Evolutionary conservation across 2,329 filamentous ascomycete species (phyloP).

Genomic region (Diaporthe batatas): DNA sequence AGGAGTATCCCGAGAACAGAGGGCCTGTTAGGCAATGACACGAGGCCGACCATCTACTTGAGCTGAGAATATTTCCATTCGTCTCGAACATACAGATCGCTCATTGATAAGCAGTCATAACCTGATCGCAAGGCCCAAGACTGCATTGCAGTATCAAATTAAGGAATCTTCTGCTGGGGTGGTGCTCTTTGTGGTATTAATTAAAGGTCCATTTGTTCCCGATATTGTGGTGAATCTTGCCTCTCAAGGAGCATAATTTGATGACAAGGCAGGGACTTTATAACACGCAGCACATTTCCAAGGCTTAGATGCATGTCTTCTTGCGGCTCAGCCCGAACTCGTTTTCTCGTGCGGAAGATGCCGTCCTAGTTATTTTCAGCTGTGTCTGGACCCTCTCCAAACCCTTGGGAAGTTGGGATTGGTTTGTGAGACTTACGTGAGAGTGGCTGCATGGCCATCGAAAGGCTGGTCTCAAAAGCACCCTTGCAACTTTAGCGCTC

Average conservation of each 20-base stretch:
- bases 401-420: background rate
- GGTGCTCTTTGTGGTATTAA: too few species aligned
- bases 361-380: background rate
- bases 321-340: background rate
- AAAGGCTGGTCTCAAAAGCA: background rate
- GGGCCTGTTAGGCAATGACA: background rate
- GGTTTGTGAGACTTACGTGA: background rate
- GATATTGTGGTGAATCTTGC: too few species aligned
- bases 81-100: background rate
- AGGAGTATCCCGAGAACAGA: too few species aligned
- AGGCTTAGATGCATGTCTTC: background rate
- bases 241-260: background rate
- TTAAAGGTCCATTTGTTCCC: too few species aligned
- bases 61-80: too few species aligned
- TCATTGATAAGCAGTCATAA: background rate
- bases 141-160: background rate
- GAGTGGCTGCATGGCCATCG: background rate
- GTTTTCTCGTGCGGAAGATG: background rate
- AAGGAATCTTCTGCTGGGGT: background rate
- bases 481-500: constrained; percentile 6
- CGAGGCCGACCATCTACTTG: too few species aligned
- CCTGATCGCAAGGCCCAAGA: background rate
- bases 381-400: background rate
- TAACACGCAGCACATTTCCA: background rate
- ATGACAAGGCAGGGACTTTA: background rate